Evolutionary conservation across 768 basidiomycete genomes (phyloP), one percentile per base, ranked within the genome.

Genomic region (Amanita thiersii): DNA sequence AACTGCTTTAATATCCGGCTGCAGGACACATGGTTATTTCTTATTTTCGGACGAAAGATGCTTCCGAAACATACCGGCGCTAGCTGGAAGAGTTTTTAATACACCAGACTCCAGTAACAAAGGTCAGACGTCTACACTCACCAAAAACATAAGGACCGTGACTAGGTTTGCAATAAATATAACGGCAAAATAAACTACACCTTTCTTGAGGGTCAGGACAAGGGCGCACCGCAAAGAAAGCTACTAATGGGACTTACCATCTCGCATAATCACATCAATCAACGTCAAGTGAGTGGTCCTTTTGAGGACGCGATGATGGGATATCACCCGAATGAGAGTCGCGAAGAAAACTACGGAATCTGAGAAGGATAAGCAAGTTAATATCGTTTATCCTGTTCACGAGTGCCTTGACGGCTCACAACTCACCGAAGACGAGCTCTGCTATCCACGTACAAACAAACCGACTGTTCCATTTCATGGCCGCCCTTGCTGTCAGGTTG

Each of bases 371-470:
- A 17, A 40, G 14, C 9, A 33, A 36, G 10, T 33, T 26, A 8
- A 29, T 14, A 18, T 17, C 9, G 5, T 26, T 9, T 17, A n/a
- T n/a, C n/a, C n/a, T n/a, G n/a, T 26, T 23, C 19, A 3, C 9
- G 23, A 9, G 14, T 3, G 11, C 23, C 20, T 14, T 11, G 12
- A 34, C 11, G 35, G 8, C 14, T 7, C 33, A 17, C 7, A 39
- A 25, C 50, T 9, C 21, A 62, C 61, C 62, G 29, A 65, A 65
- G 11, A 53, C 45, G 2, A 64, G 50, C 35, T 65, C 64, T n/a
- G 59, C 58, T 11, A 64, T 56, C 62, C 62, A 65, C 4, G 60
- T 63, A 28, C 56, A 60, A 3, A 52, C 56, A 44, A 65, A 58
- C 7, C 64, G 58, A 1, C 63, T 64, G 38, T n/a, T n/a, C n/a